A percentile compares a stretch with the other conserved stretches of the same genome.
Conservation (phyloP, 2,329 filamentous ascomycete genomes). For the Aspergillus intermedius region DNA sequence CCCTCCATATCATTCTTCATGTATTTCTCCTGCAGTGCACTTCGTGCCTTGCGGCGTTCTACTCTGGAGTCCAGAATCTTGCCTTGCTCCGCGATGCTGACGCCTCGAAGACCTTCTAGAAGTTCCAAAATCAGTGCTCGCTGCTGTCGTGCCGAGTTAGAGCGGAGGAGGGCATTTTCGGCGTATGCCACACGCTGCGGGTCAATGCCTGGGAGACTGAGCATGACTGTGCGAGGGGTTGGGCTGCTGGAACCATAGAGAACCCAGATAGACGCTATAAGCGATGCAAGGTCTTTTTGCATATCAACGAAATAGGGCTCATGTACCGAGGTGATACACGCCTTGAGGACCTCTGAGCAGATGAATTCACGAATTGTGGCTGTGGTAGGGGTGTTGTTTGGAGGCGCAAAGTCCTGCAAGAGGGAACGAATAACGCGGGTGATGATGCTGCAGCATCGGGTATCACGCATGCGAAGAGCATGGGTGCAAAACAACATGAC, state of each 20-base stretch:
- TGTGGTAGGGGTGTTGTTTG: slow-evolving; percentile 45
- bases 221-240: slow-evolving; percentile 69
- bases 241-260: slow-evolving; percentile 64
- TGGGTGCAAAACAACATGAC: slow-evolving; percentile 89
- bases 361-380: slow-evolving; percentile 81
- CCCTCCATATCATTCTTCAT: slow-evolving; percentile 42
- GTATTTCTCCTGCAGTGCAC: slow-evolving; percentile 37
- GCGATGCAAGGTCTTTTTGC: slow-evolving; percentile 80
- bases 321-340: slow-evolving; percentile 82
- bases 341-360: slow-evolving; percentile 78
- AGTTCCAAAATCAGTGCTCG: slow-evolving; percentile 76
- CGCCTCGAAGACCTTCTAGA: slow-evolving; percentile 76
- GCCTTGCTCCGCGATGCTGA: slow-evolving; percentile 89
- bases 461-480: slow-evolving; percentile 81
- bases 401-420: slow-evolving; percentile 65
- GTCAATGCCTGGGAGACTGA: slow-evolving; percentile 71
- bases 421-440: slow-evolving; percentile 80
- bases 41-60: slow-evolving; percentile 38
- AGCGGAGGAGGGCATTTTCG: slow-evolving; percentile 50
- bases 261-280: slow-evolving; percentile 80
- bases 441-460: slow-evolving; percentile 77
- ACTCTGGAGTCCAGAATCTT: slow-evolving; percentile 54
- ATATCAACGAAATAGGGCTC: slow-evolving; percentile 96
- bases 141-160: slow-evolving; percentile 64
- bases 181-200: slow-evolving; percentile 60